Evolutionary conservation across 2,329 filamentous ascomycete genomes (phyloP), one percentile per base, ranked within the genome.

Genomic region (Cercospora citrullina): DNA sequence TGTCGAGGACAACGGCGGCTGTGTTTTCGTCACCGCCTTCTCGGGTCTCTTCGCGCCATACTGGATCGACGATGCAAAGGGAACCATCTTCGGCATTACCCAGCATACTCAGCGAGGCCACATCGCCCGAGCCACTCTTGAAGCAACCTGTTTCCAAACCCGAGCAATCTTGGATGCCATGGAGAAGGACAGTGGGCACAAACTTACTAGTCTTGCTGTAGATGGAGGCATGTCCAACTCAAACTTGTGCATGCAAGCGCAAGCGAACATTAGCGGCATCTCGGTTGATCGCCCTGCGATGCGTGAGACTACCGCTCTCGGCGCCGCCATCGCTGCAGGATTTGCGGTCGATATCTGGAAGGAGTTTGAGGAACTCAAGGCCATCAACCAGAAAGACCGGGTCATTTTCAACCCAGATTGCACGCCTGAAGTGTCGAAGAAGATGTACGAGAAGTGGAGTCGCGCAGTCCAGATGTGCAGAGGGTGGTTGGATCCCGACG

Each of bases 111-210:
- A 93, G 76, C 89, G 89, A 74, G 92, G 92, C n/a, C 93, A 97
- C 79, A 92, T 97, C 73, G 93, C 92, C 57, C 89, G 93, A 70
- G 93, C 93, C 42, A 96, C 93, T 0, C 87, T 97, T 63, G 93
- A 97, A 81, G 93, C 93, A 4, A 94, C 92, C 39, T 96, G 93
- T 82, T 96, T 92, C 84, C 93, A 97, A 80, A 96, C 92, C 21
- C 93, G 93, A 75, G 93, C 93, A n/a, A 96, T 97, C 74, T 86
- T 97, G 21, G 90, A 95, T 76, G 92, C 93, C 69, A 97, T 97
- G 93, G 92, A 91, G 76, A 89, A 90, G 74, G 93, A 96, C 80
- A 93, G 90, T 64, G 89, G 89, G 31, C 89, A 94, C 77, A 87
- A 88, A 72, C 86, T 97, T 31, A 85, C 87, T 67, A 87, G 89